Evolutionary conservation across 768 basidiomycete species (phyloP), one percentile per base, ranked within the genome.

Genomic region (Dioszegia hungarica): DNA sequence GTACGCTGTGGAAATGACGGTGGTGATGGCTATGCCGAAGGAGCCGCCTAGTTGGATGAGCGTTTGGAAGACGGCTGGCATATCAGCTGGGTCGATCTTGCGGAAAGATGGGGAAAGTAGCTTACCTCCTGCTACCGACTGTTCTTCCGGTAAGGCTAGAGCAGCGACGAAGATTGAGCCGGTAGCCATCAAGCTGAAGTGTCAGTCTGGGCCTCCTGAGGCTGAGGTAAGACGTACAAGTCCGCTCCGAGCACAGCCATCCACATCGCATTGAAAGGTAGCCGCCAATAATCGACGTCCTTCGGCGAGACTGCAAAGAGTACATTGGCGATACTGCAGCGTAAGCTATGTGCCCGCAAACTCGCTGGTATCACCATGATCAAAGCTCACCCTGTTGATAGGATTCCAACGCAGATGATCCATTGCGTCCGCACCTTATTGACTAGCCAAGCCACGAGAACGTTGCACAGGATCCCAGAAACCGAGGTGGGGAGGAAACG

Each of bases 391-490:
- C 63, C 71, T 2, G 74, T 75, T 0, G 68, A 63, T 5, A 75
- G 39, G 5, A 66, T 60, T 22, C 75, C 75, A 19, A 69, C 47
- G 43, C 61, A 56, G 44, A 77, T 61, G 31, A 77, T 55, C 62
- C 63, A 60, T 36, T 75, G 74, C 1, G 71, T 74, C 1, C 65
- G 55, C 8, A 77, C 73, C 24, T 53, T 48, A 20, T 62, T 54
- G 33, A 72, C 61, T 12, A 74, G 51, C 53, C 62, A 48, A 4
- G 69, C 75, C n/a, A 77, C 70, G 44, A 77, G 29, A 22, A 70
- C 63, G 50, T 74, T 71, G 45, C 67, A 72, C 25, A 70, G 14
- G 9, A 71, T 38, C 17, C 70, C 71, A 2, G 61, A 67, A 3
- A 72, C 56, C 3, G 63, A 59, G 6, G 59, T 64, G 2, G 73